Conservation (phyloP, 2,329 filamentous ascomycete species). For the Penicillium sp. region DNA sequence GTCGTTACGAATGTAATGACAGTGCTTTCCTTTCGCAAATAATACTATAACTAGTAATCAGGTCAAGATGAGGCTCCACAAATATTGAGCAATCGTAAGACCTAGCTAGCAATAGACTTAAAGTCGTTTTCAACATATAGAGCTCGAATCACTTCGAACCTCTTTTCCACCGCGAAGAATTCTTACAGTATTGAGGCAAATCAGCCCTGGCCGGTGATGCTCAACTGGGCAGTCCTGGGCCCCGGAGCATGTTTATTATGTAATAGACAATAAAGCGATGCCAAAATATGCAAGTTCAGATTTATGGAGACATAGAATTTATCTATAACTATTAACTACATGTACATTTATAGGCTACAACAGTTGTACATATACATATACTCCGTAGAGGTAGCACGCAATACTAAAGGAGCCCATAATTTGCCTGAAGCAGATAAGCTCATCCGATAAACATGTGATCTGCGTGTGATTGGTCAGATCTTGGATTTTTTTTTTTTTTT, state of each 20-base stretch:
- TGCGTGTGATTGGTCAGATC: not conserved
- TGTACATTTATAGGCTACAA: too few species aligned
- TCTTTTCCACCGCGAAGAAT: not conserved
- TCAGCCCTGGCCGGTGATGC: too few species aligned
- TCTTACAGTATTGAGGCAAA: not conserved
- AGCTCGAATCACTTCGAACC: not conserved
- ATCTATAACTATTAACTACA: too few species aligned
- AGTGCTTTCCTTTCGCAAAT: too few species aligned
- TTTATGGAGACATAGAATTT: too few species aligned
- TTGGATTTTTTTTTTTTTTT: not conserved
- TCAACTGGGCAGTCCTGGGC: too few species aligned
- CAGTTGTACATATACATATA: too few species aligned
- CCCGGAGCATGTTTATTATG: too few species aligned
- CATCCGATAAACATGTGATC: not conserved
- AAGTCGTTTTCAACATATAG: not conserved
- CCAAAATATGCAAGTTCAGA: too few species aligned
- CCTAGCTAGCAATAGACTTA: not conserved
- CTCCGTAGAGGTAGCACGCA: not conserved
- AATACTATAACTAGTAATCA: too few species aligned
- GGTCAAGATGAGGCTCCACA: not conserved
- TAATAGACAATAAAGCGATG: too few species aligned
- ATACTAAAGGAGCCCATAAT: not conserved
- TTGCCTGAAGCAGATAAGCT: slow-evolving; percentile 5
- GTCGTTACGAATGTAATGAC: too few species aligned
- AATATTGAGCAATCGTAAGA: not conserved